phyloP scores from a whole-genome alignment of 768 basidiomycete genomes.

The Termitomyces sp. region DNA sequence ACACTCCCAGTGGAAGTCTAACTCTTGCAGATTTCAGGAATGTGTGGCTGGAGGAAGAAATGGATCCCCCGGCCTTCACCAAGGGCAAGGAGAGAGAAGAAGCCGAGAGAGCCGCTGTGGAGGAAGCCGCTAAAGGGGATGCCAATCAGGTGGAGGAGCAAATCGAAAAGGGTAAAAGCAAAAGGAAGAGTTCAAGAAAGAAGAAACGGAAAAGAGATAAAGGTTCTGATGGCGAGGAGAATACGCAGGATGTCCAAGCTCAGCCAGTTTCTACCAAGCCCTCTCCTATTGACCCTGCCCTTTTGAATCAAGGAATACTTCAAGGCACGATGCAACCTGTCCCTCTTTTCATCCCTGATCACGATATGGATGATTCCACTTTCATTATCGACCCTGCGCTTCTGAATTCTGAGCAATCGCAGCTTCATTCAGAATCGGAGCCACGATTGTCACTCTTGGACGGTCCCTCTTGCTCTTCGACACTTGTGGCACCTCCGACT shows the following conservation, averaged over 20 bases:
- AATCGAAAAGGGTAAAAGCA: conserved; percentile 26
- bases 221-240: conserved; percentile 26
- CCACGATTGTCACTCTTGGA: not conserved
- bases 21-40: conserved; percentile 87
- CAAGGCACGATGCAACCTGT: conserved; percentile 40
- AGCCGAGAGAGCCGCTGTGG: conserved; percentile 37
- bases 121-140: conserved; percentile 18
- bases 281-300: conserved; percentile 43
- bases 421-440: not conserved
- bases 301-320: conserved; percentile 67
- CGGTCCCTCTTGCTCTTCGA: conserved; percentile 8
- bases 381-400: conserved; percentile 56
- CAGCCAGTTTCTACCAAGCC: conserved; percentile 15
- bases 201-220: conserved; percentile 32
- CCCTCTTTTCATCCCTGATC: conserved; percentile 40
- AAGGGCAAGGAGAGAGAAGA: conserved; percentile 71
- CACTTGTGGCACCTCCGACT: conserved; percentile 22
- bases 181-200: conserved; percentile 27
- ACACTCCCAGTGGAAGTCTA: conserved; percentile 77
- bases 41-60: conserved; percentile 88
- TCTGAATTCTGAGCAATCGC: conserved; percentile 16
- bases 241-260: conserved; percentile 20
- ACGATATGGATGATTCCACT: conserved; percentile 32
- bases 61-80: conserved; percentile 87
- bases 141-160: conserved; percentile 19